Evolutionary conservation across 441 rosid species (phyloP), one percentile per base, ranked within the genome.

Genomic region (Gossypium gossypioides): DNA sequence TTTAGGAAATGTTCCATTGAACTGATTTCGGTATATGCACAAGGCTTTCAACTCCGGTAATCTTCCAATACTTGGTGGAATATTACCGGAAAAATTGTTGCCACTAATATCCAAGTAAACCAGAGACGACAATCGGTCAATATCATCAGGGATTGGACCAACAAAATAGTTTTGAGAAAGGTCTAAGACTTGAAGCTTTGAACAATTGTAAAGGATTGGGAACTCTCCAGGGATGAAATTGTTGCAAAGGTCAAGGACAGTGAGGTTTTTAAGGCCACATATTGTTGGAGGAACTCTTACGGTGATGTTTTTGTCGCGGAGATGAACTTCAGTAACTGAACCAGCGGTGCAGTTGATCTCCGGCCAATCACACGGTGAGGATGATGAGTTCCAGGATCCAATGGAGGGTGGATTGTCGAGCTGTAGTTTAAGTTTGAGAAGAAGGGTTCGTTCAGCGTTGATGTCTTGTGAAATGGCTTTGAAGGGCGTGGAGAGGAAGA

Each of bases 1-100:
- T 80, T 77, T 80, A 0, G 98, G 98, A 74, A 89, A 84, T 5
- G 89, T 87, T 1, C 97, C 97, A 8, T 86, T 75, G 85, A 86
- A 91, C 67, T 73, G 71, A 58, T 86, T 88, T 67, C 18, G 57
- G 80, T 72, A 12, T 0, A 91, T 77, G 51, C 34, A 0, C 73
- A 94, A 18, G 2, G 63, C 59, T 58, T 54, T 83, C 74, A 91
- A 75, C 77, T 76, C 77, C 2, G 83, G 7, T 6, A 94, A 32
- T 15, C 75, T 71, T 9, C 91, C 93, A 0, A 91, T 72, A 16
- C 75, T 76, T 0, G 79, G 73, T 0, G 98, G 98, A 0, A 94
- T 88, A 48, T 84, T 78, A 6, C 96, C 92, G 8, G 92, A 70
- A 76, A 91, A 91, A 40, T 77, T 76, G 68, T 90, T 94, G 15